Evolutionary conservation across 2,329 filamentous ascomycete genomes (phyloP).

Genomic region (Talaromyces albobiverticillius): DNA sequence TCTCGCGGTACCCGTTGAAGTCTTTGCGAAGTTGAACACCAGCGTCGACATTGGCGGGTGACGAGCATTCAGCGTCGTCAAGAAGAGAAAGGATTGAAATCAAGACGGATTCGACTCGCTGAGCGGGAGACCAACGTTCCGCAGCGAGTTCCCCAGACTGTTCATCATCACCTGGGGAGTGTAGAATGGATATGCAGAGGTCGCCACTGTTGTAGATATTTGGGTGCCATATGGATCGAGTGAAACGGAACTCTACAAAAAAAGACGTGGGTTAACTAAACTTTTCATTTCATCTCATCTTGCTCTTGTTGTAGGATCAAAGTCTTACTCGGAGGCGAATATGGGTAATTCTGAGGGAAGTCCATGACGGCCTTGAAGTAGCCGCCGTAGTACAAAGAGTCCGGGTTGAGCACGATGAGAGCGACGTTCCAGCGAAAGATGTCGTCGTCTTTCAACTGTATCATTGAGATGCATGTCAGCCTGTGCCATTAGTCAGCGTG

Average conservation of each 20-base stretch:
- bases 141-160: slow-evolving; percentile 87
- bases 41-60: slow-evolving; percentile 92
- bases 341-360: slow-evolving; percentile 87
- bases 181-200: slow-evolving; percentile 94
- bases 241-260: slow-evolving; percentile 73
- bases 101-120: slow-evolving; percentile 91
- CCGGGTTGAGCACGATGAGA: slow-evolving; percentile 87
- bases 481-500: neutral
- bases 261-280: neutral
- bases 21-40: slow-evolving; percentile 79
- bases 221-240: slow-evolving; percentile 77
- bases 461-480: neutral
- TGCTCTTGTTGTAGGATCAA: neutral
- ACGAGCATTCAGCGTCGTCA: slow-evolving; percentile 90
- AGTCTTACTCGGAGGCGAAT: slow-evolving; percentile 66
- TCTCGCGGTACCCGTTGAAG: slow-evolving; percentile 65
- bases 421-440: slow-evolving; percentile 85
- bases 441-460: slow-evolving; percentile 72
- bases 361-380: slow-evolving; percentile 89
- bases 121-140: slow-evolving; percentile 91
- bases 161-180: slow-evolving; percentile 84
- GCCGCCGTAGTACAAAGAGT: slow-evolving; percentile 86
- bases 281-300: neutral
- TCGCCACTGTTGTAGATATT: slow-evolving; percentile 91
- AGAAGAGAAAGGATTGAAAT: slow-evolving; percentile 88